Evolutionary conservation across 495 filamentous ascomycete species (phyloP), one percentile per base, ranked within the genome.

Genomic region (Chaetomium fimeti): DNA sequence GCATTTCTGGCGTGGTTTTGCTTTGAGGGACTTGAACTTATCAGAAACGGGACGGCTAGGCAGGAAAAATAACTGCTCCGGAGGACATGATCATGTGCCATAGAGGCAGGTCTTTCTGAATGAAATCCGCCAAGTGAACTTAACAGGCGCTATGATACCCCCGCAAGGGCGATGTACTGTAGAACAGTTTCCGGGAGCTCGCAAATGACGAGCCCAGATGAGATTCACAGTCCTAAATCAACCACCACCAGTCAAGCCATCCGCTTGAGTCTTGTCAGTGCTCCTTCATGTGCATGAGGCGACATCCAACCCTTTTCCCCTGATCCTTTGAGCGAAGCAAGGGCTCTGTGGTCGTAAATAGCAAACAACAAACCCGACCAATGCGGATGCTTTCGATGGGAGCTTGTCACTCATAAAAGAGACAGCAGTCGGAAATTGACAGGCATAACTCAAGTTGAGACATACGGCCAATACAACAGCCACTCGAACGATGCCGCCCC

Each of bases 1-100:
- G 79, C 78, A 81, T 81, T 76, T 76, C 73, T 74, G 80, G 80
- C 80, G 80, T 77, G 78, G 79, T 76, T 78, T 77, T 74, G 69
- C 77, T 80, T 76, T 75, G 74, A 76, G 76, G 77, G 78, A 65
- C 75, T 80, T 78, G 72, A 77, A 68, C 72, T 77, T 78, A 71
- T 76, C 74, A 78, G 77, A 76, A 76, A 76, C 72, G 77, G 78
- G 76, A 78, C 71, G 75, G 77, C 70, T 71, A 73, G 74, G 75
- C 75, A 73, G 76, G 75, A 73, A 74, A 75, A 75, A 74, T 48
- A 64, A 74, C 77, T 78, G 75, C 77, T 71, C 66, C 40, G 28
- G 72, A 69, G 75, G 73, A 73, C 75, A 74, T 71, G 53, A 71
- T 61, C 59, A 71, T 76, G 71, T 76, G 77, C 74, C 71, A 71